Evolutionary conservation across 2,329 filamentous ascomycete genomes (phyloP), one percentile per base, ranked within the genome.

Genomic region (Xenosphaeropsis pyriputrescens): DNA sequence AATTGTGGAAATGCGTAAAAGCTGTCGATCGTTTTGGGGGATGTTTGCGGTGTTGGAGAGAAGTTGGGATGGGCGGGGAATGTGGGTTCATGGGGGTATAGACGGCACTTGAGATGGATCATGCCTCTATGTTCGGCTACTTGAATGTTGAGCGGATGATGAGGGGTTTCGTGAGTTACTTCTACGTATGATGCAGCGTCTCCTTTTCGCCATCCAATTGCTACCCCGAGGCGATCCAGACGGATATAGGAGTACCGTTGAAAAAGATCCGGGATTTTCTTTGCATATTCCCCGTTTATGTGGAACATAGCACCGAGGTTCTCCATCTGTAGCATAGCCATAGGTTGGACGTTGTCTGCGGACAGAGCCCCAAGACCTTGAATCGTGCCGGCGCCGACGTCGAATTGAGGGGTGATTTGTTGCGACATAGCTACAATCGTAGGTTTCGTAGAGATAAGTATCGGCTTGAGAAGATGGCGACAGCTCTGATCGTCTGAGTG

Each of bases 261-360:
- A 6, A 46, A 32, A 35, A 37, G 38, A 19, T 40, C 39, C 13
- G 44, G 41, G 11, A 45, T 36, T 7, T 37, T 33, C 14, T 32
- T 32, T 6, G 43, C 41, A 18, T 41, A 34, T 22, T 38, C 9
- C 5, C 44, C 44, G 32, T 33, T 46, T 29, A 40, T 37, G 13
- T 34, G 41, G 33, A 46, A 36, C 4, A 37, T 29, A 12, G 39
- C 41, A 2, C 44, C 44, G 17, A 46, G 12, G 4, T 43, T 40
- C 16, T 45, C 41, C 40, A 46, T 38, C 26, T 46, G 44, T 15
- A 46, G 6, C 32, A 46, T 35, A 13, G 43, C 38, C n/a, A 39
- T 31, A 5, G 44, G 44, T 9, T 18, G 17, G 9, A 46, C 38
- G 29, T 46, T 34, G 32, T 46, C 44, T 14, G 44, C 44, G 1